Evolutionary conservation across 257 asterid genomes (phyloP).

Genomic region (Solanum chiquidenum): DNA sequence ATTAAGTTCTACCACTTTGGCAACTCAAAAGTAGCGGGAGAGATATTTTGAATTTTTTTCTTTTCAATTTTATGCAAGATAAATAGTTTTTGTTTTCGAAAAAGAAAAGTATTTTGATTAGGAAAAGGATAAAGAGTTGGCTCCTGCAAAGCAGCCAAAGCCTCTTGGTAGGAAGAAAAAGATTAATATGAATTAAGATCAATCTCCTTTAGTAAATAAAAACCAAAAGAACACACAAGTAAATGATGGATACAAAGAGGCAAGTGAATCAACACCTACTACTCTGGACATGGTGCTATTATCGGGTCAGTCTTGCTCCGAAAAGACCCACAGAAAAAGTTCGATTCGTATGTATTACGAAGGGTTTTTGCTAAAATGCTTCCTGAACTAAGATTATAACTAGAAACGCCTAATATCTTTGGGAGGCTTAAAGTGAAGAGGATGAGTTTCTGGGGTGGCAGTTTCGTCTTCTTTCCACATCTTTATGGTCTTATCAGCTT

Average conservation of each 20-base stretch:
- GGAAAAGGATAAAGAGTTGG: not conserved
- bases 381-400: not conserved
- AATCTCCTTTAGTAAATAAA: not conserved
- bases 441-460: slow-evolving; percentile 91
- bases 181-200: not conserved
- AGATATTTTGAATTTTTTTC: no score
- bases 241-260: not conserved
- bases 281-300: not conserved
- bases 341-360: not conserved
- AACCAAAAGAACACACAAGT: not conserved
- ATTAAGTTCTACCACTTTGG: not conserved
- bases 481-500: slow-evolving; percentile 93
- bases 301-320: not conserved
- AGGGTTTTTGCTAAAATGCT: not conserved
- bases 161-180: not conserved
- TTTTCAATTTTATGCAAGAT: not conserved
- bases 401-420: slow-evolving; percentile 79
- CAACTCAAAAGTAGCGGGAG: not conserved
- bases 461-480: slow-evolving; percentile 94
- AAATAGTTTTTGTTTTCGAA: not conserved
- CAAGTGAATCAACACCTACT: not conserved
- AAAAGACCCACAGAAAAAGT: not conserved
- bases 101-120: not conserved
- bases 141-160: not conserved
- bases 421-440: slow-evolving; percentile 88